These are phyloP conservation scores for Oidiodendron maius DNA, from an alignment of 495 filamentous ascomycete genomes.

Conservation along the genomic window DNA sequence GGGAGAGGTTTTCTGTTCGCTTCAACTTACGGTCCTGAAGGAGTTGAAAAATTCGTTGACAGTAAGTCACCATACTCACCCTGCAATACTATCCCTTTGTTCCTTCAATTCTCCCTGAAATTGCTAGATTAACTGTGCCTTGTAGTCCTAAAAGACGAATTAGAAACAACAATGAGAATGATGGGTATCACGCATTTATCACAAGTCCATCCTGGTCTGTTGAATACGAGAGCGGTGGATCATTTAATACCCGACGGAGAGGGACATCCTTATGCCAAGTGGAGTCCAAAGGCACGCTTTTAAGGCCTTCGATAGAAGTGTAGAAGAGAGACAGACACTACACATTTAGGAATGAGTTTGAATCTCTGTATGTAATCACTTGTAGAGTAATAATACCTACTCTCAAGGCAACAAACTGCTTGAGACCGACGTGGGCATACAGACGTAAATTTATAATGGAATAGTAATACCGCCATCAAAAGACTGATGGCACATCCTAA, in stretches of 20 bases:
- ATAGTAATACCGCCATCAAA: too few species aligned
- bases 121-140: not conserved
- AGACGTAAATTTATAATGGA: too few species aligned
- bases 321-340: not conserved
- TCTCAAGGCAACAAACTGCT: too few species aligned
- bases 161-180: constrained; percentile 75
- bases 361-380: not conserved
- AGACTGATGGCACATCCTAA: too few species aligned
- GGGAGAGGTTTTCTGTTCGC: constrained; percentile 58
- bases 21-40: constrained; percentile 67
- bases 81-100: too few species aligned
- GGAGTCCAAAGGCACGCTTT: constrained; percentile 25
- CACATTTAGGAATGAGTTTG: not conserved
- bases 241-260: constrained; percentile 51
- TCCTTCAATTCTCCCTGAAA: not conserved
- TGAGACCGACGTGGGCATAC: too few species aligned
- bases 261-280: constrained; percentile 60
- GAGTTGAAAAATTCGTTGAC: constrained; percentile 59
- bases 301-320: constrained; percentile 3
- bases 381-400: not conserved
- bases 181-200: constrained; percentile 66
- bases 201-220: constrained; percentile 61
- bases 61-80: constrained; percentile 32
- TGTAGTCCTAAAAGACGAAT: constrained; percentile 67
- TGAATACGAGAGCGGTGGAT: constrained; percentile 69